Evolutionary conservation across 2,329 filamentous ascomycete genomes (phyloP).

Genomic region (Aspergillus vadensis): DNA sequence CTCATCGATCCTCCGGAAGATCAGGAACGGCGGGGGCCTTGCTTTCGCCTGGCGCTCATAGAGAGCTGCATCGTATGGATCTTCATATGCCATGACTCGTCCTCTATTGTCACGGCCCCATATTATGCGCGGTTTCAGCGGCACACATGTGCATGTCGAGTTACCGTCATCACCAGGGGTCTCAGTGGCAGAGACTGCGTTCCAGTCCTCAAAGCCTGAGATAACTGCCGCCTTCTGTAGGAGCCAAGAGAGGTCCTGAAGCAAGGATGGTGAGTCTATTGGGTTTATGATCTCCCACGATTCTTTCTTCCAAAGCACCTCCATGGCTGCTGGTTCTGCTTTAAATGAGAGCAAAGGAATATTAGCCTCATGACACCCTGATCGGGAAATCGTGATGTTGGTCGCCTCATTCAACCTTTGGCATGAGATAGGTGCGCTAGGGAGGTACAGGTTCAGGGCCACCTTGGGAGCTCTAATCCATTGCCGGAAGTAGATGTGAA

Average conservation of each 20-base stretch:
- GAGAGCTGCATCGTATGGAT: constrained; percentile 51
- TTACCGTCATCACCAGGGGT: background rate
- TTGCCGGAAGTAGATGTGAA: constrained; percentile 35
- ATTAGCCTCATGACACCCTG: constrained; percentile 35
- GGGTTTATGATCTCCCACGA: constrained; percentile 34
- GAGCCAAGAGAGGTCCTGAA: constrained; percentile 36
- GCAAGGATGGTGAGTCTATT: constrained; percentile 26
- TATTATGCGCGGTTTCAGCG: constrained; percentile 34
- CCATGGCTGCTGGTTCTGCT: constrained; percentile 20
- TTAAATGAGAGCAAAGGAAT: constrained; percentile 34
- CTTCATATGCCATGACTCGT: constrained; percentile 51
- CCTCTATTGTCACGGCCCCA: constrained; percentile 36
- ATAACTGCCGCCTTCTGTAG: constrained; percentile 31
- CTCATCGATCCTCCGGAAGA: constrained; percentile 38
- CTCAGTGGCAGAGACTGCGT: constrained; percentile 13
- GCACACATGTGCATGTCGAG: constrained; percentile 34
- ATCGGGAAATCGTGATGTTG: constrained; percentile 17
- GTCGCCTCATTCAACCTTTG: constrained; percentile 20
- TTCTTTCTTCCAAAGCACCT: constrained; percentile 18
- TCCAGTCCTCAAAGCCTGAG: constrained; percentile 35
- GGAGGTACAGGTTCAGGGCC: constrained; percentile 22
- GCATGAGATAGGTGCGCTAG: constrained; percentile 23
- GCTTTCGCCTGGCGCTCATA: constrained; percentile 56
- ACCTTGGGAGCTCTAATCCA: constrained; percentile 28
- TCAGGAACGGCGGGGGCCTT: constrained; percentile 47